Conservation (phyloP, 73 alveolate genomes). For the Tetrahymena thermophila region DNA sequence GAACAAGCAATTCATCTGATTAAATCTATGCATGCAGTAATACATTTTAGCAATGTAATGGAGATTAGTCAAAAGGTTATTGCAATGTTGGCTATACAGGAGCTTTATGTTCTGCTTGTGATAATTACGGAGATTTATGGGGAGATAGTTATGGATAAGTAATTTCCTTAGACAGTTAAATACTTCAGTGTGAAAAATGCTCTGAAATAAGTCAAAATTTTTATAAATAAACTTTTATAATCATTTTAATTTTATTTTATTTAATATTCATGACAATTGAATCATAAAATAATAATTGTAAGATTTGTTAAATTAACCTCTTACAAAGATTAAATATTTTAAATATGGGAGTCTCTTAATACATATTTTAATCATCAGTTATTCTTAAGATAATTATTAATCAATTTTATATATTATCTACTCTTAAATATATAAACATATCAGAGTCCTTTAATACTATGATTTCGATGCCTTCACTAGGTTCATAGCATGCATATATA, state of each 20-base stretch:
- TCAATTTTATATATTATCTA: not conserved
- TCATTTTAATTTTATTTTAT: not conserved
- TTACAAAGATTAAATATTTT: not conserved
- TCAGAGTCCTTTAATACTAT: not conserved
- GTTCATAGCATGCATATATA: not conserved
- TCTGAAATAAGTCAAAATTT: not conserved
- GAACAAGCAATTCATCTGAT: not conserved
- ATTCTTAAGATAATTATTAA: not conserved
- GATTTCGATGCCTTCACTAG: not conserved
- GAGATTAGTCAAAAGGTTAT: not conserved
- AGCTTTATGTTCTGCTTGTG: not conserved
- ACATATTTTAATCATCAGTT: not conserved
- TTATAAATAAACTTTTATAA: not conserved
- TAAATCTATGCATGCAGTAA: not conserved
- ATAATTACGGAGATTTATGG: not conserved
- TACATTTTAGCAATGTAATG: not conserved
- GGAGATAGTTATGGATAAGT: not conserved
- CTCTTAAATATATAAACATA: not conserved
- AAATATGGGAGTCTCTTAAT: not conserved
- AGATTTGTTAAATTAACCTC: not conserved
- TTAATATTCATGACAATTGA: not conserved
- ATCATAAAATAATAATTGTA: not conserved
- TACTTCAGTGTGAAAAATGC: not conserved
- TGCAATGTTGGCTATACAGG: not conserved
- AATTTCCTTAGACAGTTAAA: not conserved